Evolutionary conservation across 176 grass and related monocot species (phyloP), one percentile per base, ranked within the genome.

Genomic region (Saccharum spontaneum): DNA sequence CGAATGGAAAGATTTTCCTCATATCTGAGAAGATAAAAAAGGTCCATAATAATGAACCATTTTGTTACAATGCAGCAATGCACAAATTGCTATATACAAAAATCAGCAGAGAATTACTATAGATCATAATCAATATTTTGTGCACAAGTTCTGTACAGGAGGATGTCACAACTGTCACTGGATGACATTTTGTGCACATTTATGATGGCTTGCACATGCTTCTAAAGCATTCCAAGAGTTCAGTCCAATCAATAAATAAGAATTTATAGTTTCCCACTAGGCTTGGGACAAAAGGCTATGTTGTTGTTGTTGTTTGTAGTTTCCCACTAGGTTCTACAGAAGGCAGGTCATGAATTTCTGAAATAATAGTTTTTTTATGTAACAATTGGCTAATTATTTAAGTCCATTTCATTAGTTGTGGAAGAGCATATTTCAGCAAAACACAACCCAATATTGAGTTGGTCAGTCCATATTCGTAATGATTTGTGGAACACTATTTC

Each of bases 1-100:
- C 96, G 28, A 98, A 98, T 43, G 96, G 93, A 76, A 98, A 98
- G 60, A 98, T 92, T 87, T 95, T 94, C 83, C 91, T 94, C 96
- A 98, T 95, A 86, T 98, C 93, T 98, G 96, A 79, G 22, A 71
- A 81, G 7, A 57, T 17, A 84, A 86, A 41, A 41, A 87, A 79
- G 14, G 15, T 15, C 10, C 69, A 71, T 48, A 44, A 8, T 73
- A 6, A 31, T 71, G 45, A 77, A 38, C 2, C 38, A 67, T n/a
- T 76, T 46, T 15, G 20, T 75, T 82, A 34, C 22, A 66, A 69
- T 86, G 67, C 20, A 73, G 31, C 23, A 64, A 80, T 31, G 54
- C 1, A 24, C 18, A 74, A 83, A 49, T 5, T 83, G 16, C 18
- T 39, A 79, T 49, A 12, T 85, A 65, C 30, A 34, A 14, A 61